Evolutionary conservation across 805 yeast species (phyloP), one percentile per base, ranked within the genome.

Genomic region (Yueomyces sinensis): DNA sequence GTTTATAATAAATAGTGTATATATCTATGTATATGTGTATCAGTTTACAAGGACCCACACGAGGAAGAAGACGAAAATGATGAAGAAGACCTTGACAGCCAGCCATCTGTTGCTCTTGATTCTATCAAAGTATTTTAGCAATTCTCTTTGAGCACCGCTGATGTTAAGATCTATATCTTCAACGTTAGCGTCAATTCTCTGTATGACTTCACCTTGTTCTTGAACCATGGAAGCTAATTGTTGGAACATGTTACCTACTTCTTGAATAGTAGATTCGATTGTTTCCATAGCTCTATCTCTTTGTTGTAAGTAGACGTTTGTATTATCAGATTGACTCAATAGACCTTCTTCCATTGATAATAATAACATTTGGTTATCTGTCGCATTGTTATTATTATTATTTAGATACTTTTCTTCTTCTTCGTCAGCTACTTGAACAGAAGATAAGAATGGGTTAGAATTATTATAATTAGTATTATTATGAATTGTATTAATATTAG

Each of bases 151-250:
- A 0, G 98, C 98, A 2, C 97, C 97, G 19, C 71, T 62, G 13
- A 91, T 87, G 54, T 87, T 91, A 52, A 89, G 55, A 47, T 83
- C 75, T 35, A 89, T 84, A 50, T 91, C 97, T 46, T 87, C 95
- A 5, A 94, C 94, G 52, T 91, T 87, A 37, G 76, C 82, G 59
- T 91, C 98, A 42, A 91, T 91, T 51, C 97, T 67, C 57, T 89
- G 97, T 37, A 91, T 89, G 13, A 81, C 82, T 48, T 91, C 98
- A 29, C 97, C 89, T 59, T 91, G 98, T 56, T 91, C 97, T 41
- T 82, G 86, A 6, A 91, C 96, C 97, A 91, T 89, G 1, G 94
- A 80, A 4, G 97, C 95, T 47, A 91, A 66, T 58, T 91, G 98
- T 48, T 82, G 89, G 62, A 91, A 91, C 40, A 91, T 66, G 33